Evolutionary conservation across 2,329 filamentous ascomycete species (phyloP), one percentile per base, ranked within the genome.

Genomic region (Lachnellula occidentalis): DNA sequence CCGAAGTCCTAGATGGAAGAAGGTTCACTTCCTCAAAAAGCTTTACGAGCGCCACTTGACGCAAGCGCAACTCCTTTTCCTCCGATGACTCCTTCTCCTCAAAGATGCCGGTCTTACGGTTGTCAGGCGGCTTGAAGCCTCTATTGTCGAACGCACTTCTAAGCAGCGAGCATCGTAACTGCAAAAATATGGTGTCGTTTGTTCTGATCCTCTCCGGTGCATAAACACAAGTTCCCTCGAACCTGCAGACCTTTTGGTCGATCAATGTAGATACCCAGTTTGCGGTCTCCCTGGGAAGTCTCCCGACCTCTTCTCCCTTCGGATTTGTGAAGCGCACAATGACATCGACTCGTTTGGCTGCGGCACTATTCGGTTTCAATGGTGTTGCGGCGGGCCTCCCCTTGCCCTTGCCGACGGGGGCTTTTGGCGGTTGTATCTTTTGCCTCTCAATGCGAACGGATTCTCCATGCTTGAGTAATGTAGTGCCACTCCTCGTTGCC

Each of bases 171-270:
- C 88, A 94, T 51, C 81, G 80, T 45, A 99, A 72, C 69, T 99
- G 94, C 6, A 99, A 71, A 64, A 92, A 95, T n/a, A 99, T 80
- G 0, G 91, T 97, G 65, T 99, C 94, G 66, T 95, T 96, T 8
- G 92, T 94, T 48, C 89, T 80, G 47, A 97, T 72, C 46, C 82
- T 78, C 53, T 97, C 92, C 0, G 92, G 92, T 0, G 89, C 89
- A 70, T 88, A 97, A 1, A 99, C 90, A 65, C 91, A 96, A 12
- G 81, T 83, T 5, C 88, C 94, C 62, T 95, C 88, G 58, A 99
- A 95, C 21, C 75, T 81, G 74, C 92, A 96, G 3, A 96, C 80
- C 34, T 87, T 86, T 69, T 97, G 91, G 66, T 99, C 94, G 50
- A 97, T 83, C 62, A 99, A 73, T 0, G 91, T 86, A 3, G 94